These are phyloP conservation scores for Solioccasus polychromus DNA, from an alignment of 768 basidiomycete genomes.

Conservation along the genomic window DNA sequence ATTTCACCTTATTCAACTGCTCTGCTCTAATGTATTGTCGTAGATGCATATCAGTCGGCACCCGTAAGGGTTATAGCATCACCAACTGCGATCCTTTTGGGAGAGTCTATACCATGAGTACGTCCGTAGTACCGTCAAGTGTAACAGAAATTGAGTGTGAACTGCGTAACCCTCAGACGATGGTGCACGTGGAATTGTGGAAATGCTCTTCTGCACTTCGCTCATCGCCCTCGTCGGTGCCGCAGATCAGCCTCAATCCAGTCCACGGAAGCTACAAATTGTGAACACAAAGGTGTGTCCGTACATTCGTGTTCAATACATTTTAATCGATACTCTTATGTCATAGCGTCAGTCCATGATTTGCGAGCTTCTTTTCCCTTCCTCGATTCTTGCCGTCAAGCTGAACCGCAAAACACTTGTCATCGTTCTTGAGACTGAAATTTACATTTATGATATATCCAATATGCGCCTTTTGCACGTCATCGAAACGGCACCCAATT, in stretches of 20 bases:
- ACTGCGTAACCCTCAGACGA: conserved; percentile 55
- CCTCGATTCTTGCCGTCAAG: conserved; percentile 95
- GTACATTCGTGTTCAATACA: not conserved
- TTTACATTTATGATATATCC: conserved; percentile 98
- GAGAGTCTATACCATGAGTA: conserved; percentile 91
- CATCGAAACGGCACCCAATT: conserved; percentile 94
- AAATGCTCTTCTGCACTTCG: conserved; percentile 99
- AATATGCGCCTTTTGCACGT: conserved; percentile 99
- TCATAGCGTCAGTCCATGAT: conserved; percentile 92
- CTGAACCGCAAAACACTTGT: conserved; percentile 96
- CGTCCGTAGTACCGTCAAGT: conserved; percentile 32
- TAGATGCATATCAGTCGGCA: conserved; percentile 91
- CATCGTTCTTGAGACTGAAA: conserved; percentile 94
- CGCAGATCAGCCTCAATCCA: conserved; percentile 86
- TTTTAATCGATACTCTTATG: not conserved
- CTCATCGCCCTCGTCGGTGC: no score
- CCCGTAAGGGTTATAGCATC: conserved; percentile 93
- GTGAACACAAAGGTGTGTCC: conserved; percentile 93
- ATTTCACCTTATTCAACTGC: not conserved
- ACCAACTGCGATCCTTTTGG: conserved; percentile 99
- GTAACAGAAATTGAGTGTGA: not conserved
- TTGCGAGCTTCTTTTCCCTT: conserved; percentile 98
- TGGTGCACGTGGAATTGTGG: conserved; percentile 92
- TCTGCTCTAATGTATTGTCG: conserved; percentile 3
- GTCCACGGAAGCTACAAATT: conserved; percentile 92